phyloP scores from a whole-genome alignment of 257 asterid species.

The Solanum sejunctum region DNA sequence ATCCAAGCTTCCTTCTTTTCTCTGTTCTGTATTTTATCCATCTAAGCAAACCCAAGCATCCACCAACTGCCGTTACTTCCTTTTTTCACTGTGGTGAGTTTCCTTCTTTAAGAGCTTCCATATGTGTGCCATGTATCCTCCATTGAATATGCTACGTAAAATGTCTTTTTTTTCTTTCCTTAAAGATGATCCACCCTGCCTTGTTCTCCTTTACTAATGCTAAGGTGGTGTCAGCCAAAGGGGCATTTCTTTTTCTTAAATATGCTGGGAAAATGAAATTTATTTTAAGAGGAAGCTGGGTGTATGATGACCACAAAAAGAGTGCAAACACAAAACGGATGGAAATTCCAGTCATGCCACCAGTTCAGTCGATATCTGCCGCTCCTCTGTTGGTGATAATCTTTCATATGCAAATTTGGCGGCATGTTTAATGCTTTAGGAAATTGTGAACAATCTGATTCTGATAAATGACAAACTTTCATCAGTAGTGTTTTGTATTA shows the following conservation, averaged over 20 bases:
- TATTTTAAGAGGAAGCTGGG: neutral
- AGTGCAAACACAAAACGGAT: neutral
- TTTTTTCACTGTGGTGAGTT: neutral
- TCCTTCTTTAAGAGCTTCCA: neutral
- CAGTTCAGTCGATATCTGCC: neutral
- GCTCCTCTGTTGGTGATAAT: neutral
- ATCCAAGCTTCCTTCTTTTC: neutral
- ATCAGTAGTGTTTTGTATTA: neutral
- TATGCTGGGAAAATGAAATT: neutral
- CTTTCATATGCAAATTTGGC: neutral
- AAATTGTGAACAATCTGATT: neutral
- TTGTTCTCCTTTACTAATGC: neutral
- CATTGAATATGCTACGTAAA: neutral
- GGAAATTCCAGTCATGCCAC: neutral
- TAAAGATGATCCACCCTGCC: too few species aligned
- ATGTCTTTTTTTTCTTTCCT: too few species aligned
- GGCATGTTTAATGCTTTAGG: neutral
- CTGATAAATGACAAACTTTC: neutral
- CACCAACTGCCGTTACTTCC: neutral
- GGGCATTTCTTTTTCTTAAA: neutral
- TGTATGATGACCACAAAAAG: neutral
- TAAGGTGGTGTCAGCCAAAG: neutral
- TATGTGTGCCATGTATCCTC: neutral
- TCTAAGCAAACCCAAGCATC: neutral
- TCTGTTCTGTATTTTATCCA: neutral